Conservation (phyloP, 345 rosid species). For the Brassica carinata region DNA sequence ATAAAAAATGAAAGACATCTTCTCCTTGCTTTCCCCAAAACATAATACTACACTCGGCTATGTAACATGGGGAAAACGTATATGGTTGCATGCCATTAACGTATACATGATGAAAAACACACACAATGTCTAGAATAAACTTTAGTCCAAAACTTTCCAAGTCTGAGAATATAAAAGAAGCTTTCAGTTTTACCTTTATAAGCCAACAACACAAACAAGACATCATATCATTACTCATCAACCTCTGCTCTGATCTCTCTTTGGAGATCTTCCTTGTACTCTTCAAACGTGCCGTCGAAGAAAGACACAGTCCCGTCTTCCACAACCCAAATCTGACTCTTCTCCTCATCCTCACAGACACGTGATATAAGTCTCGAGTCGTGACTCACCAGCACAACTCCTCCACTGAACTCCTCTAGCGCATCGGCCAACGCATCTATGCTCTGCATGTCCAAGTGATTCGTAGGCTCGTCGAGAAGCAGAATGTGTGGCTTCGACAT, state of each 20-base stretch:
- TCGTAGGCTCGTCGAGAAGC: slow-evolving; percentile 90
- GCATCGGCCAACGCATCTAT: slow-evolving; percentile 95
- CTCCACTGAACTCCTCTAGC: slow-evolving; percentile 85
- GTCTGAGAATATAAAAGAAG: slow-evolving; percentile 20
- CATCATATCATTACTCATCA: slow-evolving; percentile 50
- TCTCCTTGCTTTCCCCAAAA: slow-evolving; percentile 10
- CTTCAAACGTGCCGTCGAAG: slow-evolving; percentile 73
- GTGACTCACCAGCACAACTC: slow-evolving; percentile 91
- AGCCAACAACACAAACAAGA: slow-evolving; percentile 24
- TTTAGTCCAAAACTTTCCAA: slow-evolving; percentile 24
- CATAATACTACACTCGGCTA: slow-evolving; percentile 26
- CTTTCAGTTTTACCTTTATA: slow-evolving; percentile 28
- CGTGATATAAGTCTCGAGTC: slow-evolving; percentile 89
- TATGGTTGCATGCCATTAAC: slow-evolving; percentile 16
- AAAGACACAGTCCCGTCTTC: slow-evolving; percentile 71
- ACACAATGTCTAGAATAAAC: slow-evolving; percentile 11
- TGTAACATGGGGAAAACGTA: slow-evolving; percentile 15
- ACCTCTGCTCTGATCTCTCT: slow-evolving; percentile 77
- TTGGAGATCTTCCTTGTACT: slow-evolving; percentile 83
- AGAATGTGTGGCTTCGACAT: slow-evolving; percentile 93
- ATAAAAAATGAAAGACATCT: slow-evolving; percentile 13
- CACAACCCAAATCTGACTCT: slow-evolving; percentile 88
- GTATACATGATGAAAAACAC: slow-evolving; percentile 15
- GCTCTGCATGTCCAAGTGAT: slow-evolving; percentile 96
- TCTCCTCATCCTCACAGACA: slow-evolving; percentile 88